Base-by-base conservation (phyloP, 192 early-diverging fungal species). In the Podila clonocystis region DNA sequence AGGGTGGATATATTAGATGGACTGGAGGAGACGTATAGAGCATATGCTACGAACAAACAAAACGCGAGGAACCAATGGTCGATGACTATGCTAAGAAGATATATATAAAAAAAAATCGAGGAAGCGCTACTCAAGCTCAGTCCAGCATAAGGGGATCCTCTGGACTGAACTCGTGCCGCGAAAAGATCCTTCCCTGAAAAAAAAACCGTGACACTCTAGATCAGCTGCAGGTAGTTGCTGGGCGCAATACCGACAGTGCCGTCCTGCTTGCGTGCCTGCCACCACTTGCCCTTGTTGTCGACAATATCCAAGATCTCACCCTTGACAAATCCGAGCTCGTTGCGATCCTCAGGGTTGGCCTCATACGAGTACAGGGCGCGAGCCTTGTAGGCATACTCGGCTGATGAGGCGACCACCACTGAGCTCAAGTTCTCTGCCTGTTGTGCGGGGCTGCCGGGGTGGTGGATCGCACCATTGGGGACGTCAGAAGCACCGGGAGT, bases 231-330 rank as follows among this genome's bases (percentile, higher is more conserved):
- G 68, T 96, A 97, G 85, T 97, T 97, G 82, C 89, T 91, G 13
- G 96, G 96, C 12, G 90, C 94, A 85, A 97, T 97, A 63, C 96
- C 96, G n/a, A 93, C 82, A 2, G 87, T 74, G 15, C 95, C 95
- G 74, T 96, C 90, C n/a, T 85, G 82, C 75, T 92, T 93, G 67
- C 91, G 90, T 48, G 95, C 95, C 82, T 96, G 93, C 97, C 97
- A 99, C 97, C 97, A 99, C 84, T 99, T 97, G 71, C 97, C 97
- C 83, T 92, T 92, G 68, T 90, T 95, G 77, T 96, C 95, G 20
- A 93, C 83, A 59, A 99, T 91, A 59, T 95, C 92, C 76, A 99
- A 68, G 31, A 91, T 64, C 66, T 97, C 95, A 67, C 93, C 95
- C 82, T 99, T 99, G 15, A 62, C 64, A 83, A 97, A 96, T 2